Percentiles rank a stretch among this genome's conserved stretches.
Conservation (phyloP, 805 yeast species). For the Yarrowia osloensis region DNA sequence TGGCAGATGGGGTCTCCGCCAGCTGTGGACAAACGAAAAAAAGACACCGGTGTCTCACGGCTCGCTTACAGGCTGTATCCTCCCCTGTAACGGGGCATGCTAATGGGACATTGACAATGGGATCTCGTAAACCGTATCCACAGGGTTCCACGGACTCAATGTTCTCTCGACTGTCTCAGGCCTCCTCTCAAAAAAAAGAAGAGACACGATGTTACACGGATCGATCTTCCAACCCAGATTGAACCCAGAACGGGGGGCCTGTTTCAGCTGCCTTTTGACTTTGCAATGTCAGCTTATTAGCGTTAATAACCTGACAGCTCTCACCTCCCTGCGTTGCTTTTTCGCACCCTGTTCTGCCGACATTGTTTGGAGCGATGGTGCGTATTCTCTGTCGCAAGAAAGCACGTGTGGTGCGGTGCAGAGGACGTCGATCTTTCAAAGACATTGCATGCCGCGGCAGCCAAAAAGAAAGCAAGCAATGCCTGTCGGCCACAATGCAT, state of each 20-base stretch:
- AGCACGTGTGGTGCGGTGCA: constrained; percentile 19
- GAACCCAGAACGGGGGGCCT: not conserved
- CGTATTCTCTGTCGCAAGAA: not conserved
- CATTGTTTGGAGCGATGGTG: not conserved
- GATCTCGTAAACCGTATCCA: not conserved
- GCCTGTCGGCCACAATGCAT: not conserved
- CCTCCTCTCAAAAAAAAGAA: not conserved
- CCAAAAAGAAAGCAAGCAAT: not conserved
- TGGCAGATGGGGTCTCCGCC: not conserved
- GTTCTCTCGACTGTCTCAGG: not conserved
- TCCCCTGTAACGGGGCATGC: not conserved
- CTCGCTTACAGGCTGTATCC: not conserved
- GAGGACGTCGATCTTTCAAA: constrained; percentile 6
- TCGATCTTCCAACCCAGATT: not conserved
- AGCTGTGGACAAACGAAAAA: too few species aligned
- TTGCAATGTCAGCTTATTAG: too few species aligned
- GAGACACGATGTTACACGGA: not conserved
- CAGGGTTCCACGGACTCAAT: not conserved
- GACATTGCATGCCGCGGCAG: constrained; percentile 16
- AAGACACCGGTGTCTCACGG: not conserved
- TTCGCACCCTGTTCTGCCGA: not conserved
- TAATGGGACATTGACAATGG: not conserved
- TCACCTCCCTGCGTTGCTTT: not conserved
- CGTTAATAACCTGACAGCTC: not conserved
- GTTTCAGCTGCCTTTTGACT: not conserved